Evolutionary conservation across 176 grass and related monocot genomes (phyloP), one percentile per base, ranked within the genome.

Genomic region (Avena insularis): DNA sequence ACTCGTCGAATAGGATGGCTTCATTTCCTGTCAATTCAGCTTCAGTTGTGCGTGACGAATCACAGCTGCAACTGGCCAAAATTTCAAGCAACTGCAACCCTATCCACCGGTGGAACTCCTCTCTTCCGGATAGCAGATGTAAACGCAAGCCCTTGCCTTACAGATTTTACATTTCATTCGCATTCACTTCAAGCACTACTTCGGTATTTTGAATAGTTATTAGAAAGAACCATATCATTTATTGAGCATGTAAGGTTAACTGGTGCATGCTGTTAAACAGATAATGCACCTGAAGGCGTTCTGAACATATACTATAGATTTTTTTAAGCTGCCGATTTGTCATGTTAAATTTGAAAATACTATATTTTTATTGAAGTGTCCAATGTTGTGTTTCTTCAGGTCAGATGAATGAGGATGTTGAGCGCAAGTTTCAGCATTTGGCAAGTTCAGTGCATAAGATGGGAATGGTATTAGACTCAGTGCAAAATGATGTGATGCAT

Each of bases 401-500:
- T 89, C 94, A 90, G 90, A 23, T 82, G 38, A 90, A 70, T 86
- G 97, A 99, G 90, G 92, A 94, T 74, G 78, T 96, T 83, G 97
- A 96, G 72, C 92, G 87, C 82, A 99, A 90, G 83, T 88, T 99
- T 87, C 90, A 85, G 76, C 92, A 91, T 86, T 65, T 96, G 33
- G 88, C 95, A 88, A 90, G 86, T 57, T 90, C 89, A 12, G 60
- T 99, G 53, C 87, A 86, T 85, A 94, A 89, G 85, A 82, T 94
- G 75, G 93, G 79, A 56, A 96, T 96, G 89, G 76, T 96, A 25
- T 54, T 99, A 15, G 92, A 96, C 68, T 88, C 94, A 13, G 83
- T 99, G 74, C 94, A 97, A 85, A 82, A 80, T 86, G 97, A 99
- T 79, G 73, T 86, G 53, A 89, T 99, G 90, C 94, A 99, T 81